Base-by-base conservation (phyloP, 345 rosid species). In the Camelina sativa region DNA sequence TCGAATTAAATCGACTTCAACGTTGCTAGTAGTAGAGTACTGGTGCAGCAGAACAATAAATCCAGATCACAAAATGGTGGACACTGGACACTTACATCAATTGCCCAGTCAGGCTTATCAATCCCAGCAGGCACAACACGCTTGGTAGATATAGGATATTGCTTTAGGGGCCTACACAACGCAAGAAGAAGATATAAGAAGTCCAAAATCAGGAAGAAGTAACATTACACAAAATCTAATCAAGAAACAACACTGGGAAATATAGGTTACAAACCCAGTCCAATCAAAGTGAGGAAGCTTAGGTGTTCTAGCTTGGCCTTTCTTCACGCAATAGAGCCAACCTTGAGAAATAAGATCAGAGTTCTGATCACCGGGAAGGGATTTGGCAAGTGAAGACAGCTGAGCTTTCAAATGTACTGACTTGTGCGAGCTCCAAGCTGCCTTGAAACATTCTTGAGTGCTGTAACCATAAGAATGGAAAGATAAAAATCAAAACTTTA, bases 381-480 rank as follows among this genome's bases (percentile, higher is more conserved):
- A 77, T 3, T 83, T 76, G 62, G 82, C 91, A 43, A 75, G 71
- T 16, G 84, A 65, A 56, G 92, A 80, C 32, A 79, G 78, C 87
- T 81, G 91, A 12, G 92, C 89, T 82, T 89, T 91, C 81, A 77
- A 67, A 79, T 95, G 98, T 62, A 86, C 91, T 74, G 90, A 84
- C 76, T 89, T 95, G 72, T 95, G 99, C 43, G 92, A 80, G 82
- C 90, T 89, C 99, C 98, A 95, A 43, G 96, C 88, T 67, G 84
- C 87, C 81, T 90, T 95, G 77, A 95, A 95, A 79, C 99, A 95
- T 20, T 95, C 99, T 83, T 95, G 98, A 67, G 99, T 76, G 78
- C 97, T 95, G 68, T 56, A 8, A 20, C 65, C 28, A 58, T 8
- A 41, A 51, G 37, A 32, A 65, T 1, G 20, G 68, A 28, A 28